Conservation (phyloP, 2,329 filamentous ascomycete species). For the Pseudopyricularia javanii region DNA sequence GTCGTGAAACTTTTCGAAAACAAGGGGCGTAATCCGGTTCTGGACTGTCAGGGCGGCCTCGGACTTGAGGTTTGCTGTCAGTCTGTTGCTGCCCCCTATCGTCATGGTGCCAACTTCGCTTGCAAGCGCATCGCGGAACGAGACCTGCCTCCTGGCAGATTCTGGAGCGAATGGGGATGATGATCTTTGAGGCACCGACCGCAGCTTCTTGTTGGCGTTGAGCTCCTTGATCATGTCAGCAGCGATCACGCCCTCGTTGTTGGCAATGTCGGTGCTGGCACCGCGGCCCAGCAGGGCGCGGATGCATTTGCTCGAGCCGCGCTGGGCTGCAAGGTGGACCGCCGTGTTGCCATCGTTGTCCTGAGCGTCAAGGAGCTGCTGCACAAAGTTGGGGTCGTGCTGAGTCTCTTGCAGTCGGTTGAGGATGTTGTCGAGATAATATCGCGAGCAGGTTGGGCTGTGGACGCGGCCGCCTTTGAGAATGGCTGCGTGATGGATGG, state of each 20-base stretch:
- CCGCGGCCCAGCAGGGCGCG: conserved; percentile 68
- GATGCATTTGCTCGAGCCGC: conserved; percentile 81
- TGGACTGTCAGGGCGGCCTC: conserved; percentile 59
- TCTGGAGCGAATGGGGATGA: conserved; percentile 60
- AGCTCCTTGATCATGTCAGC: conserved; percentile 70
- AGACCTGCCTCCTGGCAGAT: conserved; percentile 38
- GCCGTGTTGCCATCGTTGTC: conserved; percentile 87
- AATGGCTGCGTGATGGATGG: conserved; percentile 87
- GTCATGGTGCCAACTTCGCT: background rate
- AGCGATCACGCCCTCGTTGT: conserved; percentile 69
- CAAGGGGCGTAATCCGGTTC: conserved; percentile 53
- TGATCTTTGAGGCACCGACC: conserved; percentile 57
- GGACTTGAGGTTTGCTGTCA: conserved; percentile 35
- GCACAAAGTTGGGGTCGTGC: conserved; percentile 63
- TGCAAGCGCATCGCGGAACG: conserved; percentile 35
- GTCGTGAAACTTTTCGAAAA: conserved; percentile 61
- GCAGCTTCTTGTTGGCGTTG: conserved; percentile 57
- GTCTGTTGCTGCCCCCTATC: conserved; percentile 13
- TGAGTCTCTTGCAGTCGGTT: conserved; percentile 68
- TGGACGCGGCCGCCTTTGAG: conserved; percentile 71
- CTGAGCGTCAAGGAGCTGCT: conserved; percentile 66
- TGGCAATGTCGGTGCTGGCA: conserved; percentile 71
- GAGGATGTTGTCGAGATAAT: conserved; percentile 85
- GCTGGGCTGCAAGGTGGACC: conserved; percentile 59
- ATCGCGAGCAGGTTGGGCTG: conserved; percentile 79